Evolutionary conservation across 2,329 filamentous ascomycete genomes (phyloP).

Genomic region (Coniosporium tulheliwenetii): DNA sequence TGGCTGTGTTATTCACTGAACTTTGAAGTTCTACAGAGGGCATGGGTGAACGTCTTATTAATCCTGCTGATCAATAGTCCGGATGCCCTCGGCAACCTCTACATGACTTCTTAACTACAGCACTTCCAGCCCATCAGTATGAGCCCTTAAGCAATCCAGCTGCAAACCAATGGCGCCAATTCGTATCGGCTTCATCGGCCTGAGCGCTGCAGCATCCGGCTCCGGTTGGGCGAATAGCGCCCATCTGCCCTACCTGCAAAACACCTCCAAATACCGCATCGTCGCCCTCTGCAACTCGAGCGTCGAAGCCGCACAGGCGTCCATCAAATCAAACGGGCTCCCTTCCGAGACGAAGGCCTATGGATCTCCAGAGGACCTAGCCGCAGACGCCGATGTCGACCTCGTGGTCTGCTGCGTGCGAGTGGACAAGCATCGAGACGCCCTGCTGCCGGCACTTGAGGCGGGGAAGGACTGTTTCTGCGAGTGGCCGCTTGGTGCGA

Average conservation of each 20-base stretch:
- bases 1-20: too few species aligned
- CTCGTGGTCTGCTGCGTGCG: constrained; percentile 30
- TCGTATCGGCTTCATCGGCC: neutral
- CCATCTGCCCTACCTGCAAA: constrained; percentile 45
- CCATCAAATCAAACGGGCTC: constrained; percentile 25
- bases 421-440: constrained; percentile 26
- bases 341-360: constrained; percentile 25
- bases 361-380: constrained; percentile 24
- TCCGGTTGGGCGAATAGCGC: constrained; percentile 34
- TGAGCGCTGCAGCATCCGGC: neutral
- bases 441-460: constrained; percentile 25
- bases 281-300: constrained; percentile 36
- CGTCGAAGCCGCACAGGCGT: constrained; percentile 23
- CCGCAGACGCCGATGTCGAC: constrained; percentile 29
- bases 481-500: constrained; percentile 34
- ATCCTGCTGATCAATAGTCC: too few species aligned
- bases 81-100: too few species aligned
- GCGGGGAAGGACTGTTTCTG: constrained; percentile 33
- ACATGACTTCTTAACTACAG: too few species aligned
- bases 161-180: neutral
- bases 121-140: too few species aligned
- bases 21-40: too few species aligned
- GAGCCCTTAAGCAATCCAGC: too few species aligned
- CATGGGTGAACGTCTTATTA: too few species aligned
- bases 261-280: constrained; percentile 30